Percentiles rank a stretch among this genome's conserved stretches.
Evolutionary conservation across 2,329 filamentous ascomycete genomes (phyloP).

Genomic region (Cordyceps fumosorosea): DNA sequence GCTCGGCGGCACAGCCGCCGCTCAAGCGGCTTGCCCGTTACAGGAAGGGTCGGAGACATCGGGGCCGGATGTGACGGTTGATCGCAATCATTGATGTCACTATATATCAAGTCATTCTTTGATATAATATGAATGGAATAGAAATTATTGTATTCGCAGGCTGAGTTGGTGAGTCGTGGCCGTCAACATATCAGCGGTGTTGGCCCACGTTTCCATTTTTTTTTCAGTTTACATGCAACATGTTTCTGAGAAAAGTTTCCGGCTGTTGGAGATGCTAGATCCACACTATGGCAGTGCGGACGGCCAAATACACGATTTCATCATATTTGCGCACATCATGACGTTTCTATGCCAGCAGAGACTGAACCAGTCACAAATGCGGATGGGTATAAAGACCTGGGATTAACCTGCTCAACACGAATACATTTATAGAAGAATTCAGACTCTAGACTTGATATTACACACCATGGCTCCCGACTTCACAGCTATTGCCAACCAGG

Average conservation of each 20-base stretch:
- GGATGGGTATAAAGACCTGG: not conserved
- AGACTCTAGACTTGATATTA: not conserved
- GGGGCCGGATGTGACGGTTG: no score
- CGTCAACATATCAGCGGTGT: no score
- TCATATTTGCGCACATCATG: constrained; percentile 5
- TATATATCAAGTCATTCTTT: no score
- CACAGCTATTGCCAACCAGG: constrained; percentile 37
- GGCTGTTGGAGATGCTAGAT: not conserved
- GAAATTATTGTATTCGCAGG: not conserved
- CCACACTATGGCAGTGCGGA: not conserved
- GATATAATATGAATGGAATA: no score
- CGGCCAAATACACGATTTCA: not conserved
- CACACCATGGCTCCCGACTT: constrained; percentile 23
- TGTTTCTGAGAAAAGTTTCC: constrained; percentile 1
- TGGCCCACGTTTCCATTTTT: not conserved
- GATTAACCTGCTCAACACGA: not conserved
- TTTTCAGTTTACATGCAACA: not conserved
- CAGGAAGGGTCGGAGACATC: no score
- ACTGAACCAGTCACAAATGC: not conserved
- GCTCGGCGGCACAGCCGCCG: no score
- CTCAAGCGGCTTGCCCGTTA: no score
- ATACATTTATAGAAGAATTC: not conserved
- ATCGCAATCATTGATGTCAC: no score
- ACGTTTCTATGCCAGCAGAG: not conserved
- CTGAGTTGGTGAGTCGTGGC: not conserved